Evolutionary conservation across 345 rosid genomes (phyloP).

Genomic region (Salix purpurea): DNA sequence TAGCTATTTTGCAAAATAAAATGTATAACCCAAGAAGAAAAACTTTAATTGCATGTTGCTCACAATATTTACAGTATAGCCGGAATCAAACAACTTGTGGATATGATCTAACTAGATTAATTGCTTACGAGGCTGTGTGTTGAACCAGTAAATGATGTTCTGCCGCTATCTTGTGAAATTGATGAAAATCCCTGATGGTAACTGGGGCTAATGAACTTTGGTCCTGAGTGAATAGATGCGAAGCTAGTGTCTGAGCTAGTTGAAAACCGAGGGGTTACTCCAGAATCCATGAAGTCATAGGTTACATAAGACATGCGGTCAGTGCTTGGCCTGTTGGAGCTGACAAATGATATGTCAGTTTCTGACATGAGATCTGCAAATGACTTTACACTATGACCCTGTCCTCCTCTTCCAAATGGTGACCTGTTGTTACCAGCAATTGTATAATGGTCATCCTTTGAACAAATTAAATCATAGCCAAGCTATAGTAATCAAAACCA

Average conservation of each 20-base stretch:
- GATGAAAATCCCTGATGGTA: constrained; percentile 47
- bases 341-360: constrained; percentile 71
- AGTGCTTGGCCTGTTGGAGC: constrained; percentile 78
- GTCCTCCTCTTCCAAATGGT: constrained; percentile 33
- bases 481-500: no score
- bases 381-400: constrained; percentile 13
- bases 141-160: constrained; percentile 54
- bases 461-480: background rate
- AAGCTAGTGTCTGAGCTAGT: constrained; percentile 55
- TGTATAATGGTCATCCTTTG: background rate
- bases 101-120: no score
- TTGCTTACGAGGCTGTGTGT: constrained; percentile 51
- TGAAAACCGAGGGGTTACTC: constrained; percentile 43
- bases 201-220: constrained; percentile 38
- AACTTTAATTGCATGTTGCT: no score
- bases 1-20: no score
- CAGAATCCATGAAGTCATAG: constrained; percentile 48
- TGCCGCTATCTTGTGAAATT: constrained; percentile 49
- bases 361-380: constrained; percentile 41
- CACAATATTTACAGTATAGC: no score
- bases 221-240: constrained; percentile 53
- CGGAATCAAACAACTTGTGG: no score
- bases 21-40: no score
- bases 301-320: constrained; percentile 39
- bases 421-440: constrained; percentile 42